Base-by-base conservation (phyloP, 768 basidiomycete genomes). In the Paxillus ammoniavirescens region DNA sequence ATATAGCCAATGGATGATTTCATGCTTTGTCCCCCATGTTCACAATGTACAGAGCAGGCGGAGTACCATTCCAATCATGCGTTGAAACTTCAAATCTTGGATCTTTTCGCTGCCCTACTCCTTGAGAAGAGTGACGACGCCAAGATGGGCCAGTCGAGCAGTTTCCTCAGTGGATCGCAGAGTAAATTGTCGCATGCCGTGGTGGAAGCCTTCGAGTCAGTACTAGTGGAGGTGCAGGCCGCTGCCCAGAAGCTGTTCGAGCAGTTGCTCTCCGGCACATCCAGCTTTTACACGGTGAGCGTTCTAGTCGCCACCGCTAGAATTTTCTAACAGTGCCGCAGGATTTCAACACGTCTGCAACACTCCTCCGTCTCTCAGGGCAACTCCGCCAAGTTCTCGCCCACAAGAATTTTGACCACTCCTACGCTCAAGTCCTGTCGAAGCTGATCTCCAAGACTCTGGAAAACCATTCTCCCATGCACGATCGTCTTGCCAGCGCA, bases 401-500 rank as follows among this genome's bases (percentile, higher is more conserved):
- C 26, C 61, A 69, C 15, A 46, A 69, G 4, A 61, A 72, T 3
- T 76, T 88, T 54, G 83, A 93, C 67, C 87, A 87, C 61, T 91
- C 89, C 1, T 75, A 79, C 2, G 71, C 86, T 13, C 82, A 82
- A 53, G 81, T 85, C 8, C 67, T 89, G 30, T 77, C 80, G 3
- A 72, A 68, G 5, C 80, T 82, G 79, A 74, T 92, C 26, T 56
- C 67, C 8, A 72, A 78, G 31, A 62, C 71, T 3, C 63, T 86
- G 2, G 57, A 71, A 13, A 57, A 62, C 13, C 65, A 72, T 36
- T 66, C 77, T 4, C 48, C 68, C 3, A 41, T 53, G 4, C 78
- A 82, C 47, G 40, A 51, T 1, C 48, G 61, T 23, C 61, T 84
- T 30, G 61, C 59, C 8, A 46, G 49, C n/a, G 60, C 67, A 26